Conservation (phyloP, 2,329 filamentous ascomycete species). For the Cladosporium halotolerans region DNA sequence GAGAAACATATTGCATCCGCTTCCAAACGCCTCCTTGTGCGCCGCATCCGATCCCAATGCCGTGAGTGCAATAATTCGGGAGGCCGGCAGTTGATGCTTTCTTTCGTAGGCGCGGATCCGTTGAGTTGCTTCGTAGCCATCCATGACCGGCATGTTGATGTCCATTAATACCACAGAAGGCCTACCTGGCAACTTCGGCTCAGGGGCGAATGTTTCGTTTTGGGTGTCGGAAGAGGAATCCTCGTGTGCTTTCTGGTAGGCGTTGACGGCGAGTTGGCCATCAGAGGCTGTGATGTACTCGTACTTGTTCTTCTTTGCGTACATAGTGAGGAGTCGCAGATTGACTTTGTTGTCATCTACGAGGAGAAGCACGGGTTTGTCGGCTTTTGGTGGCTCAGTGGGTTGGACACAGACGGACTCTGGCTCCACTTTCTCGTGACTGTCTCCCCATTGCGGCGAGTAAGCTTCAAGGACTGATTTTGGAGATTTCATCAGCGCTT, state of each 20-base stretch:
- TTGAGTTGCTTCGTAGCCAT: constrained; percentile 31
- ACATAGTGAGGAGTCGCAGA: constrained; percentile 28
- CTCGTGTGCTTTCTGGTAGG: constrained; percentile 29
- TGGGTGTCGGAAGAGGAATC: neutral
- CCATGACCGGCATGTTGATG: constrained; percentile 29
- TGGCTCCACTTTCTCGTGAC: too few relatives aligned
- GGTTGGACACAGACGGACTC: too few relatives aligned
- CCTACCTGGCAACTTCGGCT: neutral
- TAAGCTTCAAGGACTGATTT: too few relatives aligned
- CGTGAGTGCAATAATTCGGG: constrained; percentile 21
- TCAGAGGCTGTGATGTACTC: constrained; percentile 41
- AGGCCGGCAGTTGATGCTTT: constrained; percentile 15
- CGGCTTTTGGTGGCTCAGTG: neutral
- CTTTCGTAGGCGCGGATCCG: constrained; percentile 29
- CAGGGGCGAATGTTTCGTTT: neutral
- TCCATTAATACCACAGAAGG: constrained; percentile 45
- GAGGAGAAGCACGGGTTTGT: constrained; percentile 19
- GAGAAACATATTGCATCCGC: constrained; percentile 26
- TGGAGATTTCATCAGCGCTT: too few relatives aligned
- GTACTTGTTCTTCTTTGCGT: constrained; percentile 31
- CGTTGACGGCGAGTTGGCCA: constrained; percentile 44
- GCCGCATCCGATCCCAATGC: constrained; percentile 16
- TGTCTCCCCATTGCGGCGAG: too few relatives aligned
- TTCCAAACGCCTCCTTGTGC: constrained; percentile 23
- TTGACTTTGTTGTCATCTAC: constrained; percentile 33